Evolutionary conservation across 2,329 filamentous ascomycete genomes (phyloP), one percentile per base, ranked within the genome.

Genomic region (Fusarium robinianum): DNA sequence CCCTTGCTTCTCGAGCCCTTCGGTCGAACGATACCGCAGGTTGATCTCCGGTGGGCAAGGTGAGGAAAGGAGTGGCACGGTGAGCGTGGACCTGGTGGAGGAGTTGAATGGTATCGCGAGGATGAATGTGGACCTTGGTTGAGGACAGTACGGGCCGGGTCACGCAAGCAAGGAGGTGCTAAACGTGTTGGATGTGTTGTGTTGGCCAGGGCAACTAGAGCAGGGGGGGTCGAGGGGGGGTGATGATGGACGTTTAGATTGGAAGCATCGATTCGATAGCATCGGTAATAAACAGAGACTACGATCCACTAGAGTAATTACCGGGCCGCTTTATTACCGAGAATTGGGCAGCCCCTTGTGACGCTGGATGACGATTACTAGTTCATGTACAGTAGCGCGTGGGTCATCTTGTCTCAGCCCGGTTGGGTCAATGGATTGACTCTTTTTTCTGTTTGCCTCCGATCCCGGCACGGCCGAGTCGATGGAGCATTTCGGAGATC

Each of bases 41-140:
- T 37, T 51, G 12, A 33, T 47, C 35, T 42, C 44, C 22, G 57
- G 46, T 21, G 50, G 47, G 35, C 37, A 42, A 34, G 46, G 34
- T 34, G 43, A 46, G 6, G 46, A 49, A 25, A 52, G 51, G 49
- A 60, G 52, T 24, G 55, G 57, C 18, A 60, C 48, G 10, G 42
- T 63, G 18, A 60, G 53, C 24, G 47, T 62, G 37, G 64, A 66
- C 46, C 42, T 69, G 26, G 63, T 69, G 10, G 67, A 68, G 46
- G 64, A 69, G 36, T 38, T 67, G 15, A 63, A 56, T n/a, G 67
- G 66, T 8, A 63, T 71, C 41, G 60, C 65, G 19, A 63, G 67
- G 50, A 60, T 74, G 33, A 66, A 72, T 43, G 56, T 72, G 53
- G 68, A 71, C 53, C 63, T 72, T 37, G 39, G 52, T 25, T 62